Evolutionary conservation across 441 rosid genomes (phyloP), one percentile per base, ranked within the genome.

Genomic region (Arabidopsis lyrata): DNA sequence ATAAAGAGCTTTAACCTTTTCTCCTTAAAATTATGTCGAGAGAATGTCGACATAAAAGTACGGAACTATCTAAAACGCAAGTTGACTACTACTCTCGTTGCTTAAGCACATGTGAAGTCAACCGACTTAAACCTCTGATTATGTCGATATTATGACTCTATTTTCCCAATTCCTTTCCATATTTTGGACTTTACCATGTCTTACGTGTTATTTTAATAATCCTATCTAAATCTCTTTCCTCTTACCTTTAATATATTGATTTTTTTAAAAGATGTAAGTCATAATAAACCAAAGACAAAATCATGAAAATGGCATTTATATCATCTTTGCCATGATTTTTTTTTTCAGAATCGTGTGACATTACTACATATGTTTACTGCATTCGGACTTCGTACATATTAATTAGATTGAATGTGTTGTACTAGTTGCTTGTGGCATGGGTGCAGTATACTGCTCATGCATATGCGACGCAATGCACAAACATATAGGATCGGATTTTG

Each of bases 21-120:
- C n/a, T 42, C 49, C 35, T 67, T 42, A 15, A 60, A 27, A 15
- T 15, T 2, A 62, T 75, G 79, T 75, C 64, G 74, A 24, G 31
- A 75, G 70, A 75, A 54, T 75, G 79, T 75, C 74, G 79, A 75
- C 79, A 75, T 75, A 54, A 68, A 52, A 13, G 58, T 53, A 24
- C 13, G 38, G 24, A 68, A 68, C 56, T 32, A 63, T 20, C 2
- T 38, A 42, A 53, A 22, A 63, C n/a, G n/a, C 38, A 75, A 53
- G 64, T 27, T 68, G 74, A 54, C 63, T 54, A 15, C 15, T 15
- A 2, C 32, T 62, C 42, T 68, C 53, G 60, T 61, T 68, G 13
- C 54, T 52, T 67, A 22, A 20, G 6, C 14, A 45, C 14, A 39
- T 61, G 53, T 45, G 9, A 54, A 68, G 70, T 75, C 78, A 75